A percentile compares a stretch with the other conserved stretches of the same genome.
phyloP scores from a whole-genome alignment of 1,284 basidiomycete species.

The Melampsora americana region DNA sequence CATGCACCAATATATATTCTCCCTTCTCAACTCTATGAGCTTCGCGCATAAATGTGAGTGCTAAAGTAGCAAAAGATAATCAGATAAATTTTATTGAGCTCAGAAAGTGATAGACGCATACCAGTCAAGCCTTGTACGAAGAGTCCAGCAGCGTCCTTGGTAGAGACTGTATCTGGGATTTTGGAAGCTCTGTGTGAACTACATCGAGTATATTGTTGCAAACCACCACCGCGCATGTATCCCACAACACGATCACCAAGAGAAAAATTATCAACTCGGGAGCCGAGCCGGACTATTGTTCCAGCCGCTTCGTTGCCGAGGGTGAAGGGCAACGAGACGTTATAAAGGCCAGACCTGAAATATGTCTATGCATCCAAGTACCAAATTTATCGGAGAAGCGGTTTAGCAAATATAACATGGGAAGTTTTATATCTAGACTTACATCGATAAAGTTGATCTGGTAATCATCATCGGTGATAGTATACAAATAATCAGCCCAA shows the following conservation, averaged over 20 bases:
- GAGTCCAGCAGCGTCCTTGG: slow-evolving; percentile 66
- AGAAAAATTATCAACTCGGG: slow-evolving; percentile 46
- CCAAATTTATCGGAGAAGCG: background rate
- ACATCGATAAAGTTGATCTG: slow-evolving; percentile 65
- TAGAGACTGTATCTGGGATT: slow-evolving; percentile 60
- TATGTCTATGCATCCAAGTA: slow-evolving; percentile 44
- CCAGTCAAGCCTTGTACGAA: slow-evolving; percentile 73
- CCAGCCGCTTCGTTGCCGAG: slow-evolving; percentile 79
- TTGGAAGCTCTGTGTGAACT: slow-evolving; percentile 66
- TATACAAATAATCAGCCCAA: background rate
- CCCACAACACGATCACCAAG: slow-evolving; percentile 57
- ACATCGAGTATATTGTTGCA: slow-evolving; percentile 72
- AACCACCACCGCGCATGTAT: slow-evolving; percentile 62
- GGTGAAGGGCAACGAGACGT: slow-evolving; percentile 65
- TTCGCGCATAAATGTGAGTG: slow-evolving; percentile 73
- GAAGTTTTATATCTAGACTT: slow-evolving; percentile 57
- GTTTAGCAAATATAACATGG: slow-evolving; percentile 46
- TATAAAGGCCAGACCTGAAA: slow-evolving; percentile 58
- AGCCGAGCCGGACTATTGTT: slow-evolving; percentile 67
- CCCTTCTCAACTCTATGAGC: slow-evolving; percentile 71
- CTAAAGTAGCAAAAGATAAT: slow-evolving; percentile 48
- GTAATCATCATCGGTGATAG: background rate
- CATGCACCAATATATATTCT: slow-evolving; percentile 66
- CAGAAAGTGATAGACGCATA: slow-evolving; percentile 10
- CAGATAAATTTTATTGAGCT: background rate